Percentiles rank a stretch among this genome's conserved stretches.
Evolutionary conservation across 148 eudicot species (phyloP).

Genomic region (Chenopodium quinoa): DNA sequence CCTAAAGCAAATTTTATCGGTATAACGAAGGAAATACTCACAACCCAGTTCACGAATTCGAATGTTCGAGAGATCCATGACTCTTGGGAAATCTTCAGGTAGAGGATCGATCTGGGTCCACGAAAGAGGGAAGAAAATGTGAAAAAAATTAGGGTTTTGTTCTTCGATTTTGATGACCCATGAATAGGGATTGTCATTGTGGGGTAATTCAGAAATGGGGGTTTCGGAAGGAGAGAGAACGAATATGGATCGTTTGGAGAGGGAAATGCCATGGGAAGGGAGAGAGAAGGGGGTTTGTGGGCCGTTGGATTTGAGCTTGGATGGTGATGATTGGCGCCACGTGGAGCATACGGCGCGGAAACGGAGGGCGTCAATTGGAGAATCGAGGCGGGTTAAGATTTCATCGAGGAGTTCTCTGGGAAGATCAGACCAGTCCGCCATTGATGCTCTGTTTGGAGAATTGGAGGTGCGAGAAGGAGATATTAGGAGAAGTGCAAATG

Average conservation of each 20-base stretch:
- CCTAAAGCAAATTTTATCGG: conserved; percentile 38
- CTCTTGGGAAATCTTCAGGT: conserved; percentile 35
- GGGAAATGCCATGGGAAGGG: conserved; percentile 30
- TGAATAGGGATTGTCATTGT: conserved; percentile 11
- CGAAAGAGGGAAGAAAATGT: conserved; percentile 49
- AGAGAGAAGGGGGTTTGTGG: conserved; percentile 16
- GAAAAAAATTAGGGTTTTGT: conserved; percentile 33
- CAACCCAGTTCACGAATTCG: conserved; percentile 52
- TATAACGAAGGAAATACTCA: conserved; percentile 53
- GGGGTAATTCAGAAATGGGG: not conserved
- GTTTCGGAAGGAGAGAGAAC: conserved; percentile 21
- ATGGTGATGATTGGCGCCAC: conserved; percentile 42
- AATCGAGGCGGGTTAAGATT: conserved; percentile 42
- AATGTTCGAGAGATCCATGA: conserved; percentile 35
- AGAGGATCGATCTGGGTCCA: conserved; percentile 37
- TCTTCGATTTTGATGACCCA: conserved; percentile 76
- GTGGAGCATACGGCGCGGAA: conserved; percentile 70
- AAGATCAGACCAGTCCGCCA: conserved; percentile 70
- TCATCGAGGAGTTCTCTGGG: conserved; percentile 57
- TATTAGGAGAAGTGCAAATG: not conserved
- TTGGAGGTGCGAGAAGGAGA: not conserved
- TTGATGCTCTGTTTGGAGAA: conserved; percentile 1
- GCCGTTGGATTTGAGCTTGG: conserved; percentile 4
- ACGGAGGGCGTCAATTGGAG: conserved; percentile 48
- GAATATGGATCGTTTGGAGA: conserved; percentile 56